phyloP scores from a whole-genome alignment of 345 rosid genomes.

The Moringa oleifera region DNA sequence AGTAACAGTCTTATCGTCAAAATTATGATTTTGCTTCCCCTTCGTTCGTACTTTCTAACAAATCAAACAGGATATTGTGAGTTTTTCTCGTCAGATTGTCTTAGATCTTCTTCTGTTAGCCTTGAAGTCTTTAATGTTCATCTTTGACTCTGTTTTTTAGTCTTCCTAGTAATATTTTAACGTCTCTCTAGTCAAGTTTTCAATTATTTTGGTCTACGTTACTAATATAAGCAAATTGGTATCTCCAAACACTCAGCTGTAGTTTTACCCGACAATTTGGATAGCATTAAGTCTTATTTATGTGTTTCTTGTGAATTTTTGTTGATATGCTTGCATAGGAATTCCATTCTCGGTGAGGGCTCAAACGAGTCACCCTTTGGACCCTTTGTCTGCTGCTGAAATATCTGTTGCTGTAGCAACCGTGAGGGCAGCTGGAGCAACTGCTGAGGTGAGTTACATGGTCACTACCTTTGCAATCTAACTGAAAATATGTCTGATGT shows the following conservation, averaged over 20 bases:
- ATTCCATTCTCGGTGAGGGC: constrained; percentile 51
- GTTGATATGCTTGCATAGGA: constrained; percentile 25
- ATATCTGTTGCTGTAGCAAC: constrained; percentile 75
- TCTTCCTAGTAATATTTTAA: background rate
- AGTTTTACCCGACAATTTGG: background rate
- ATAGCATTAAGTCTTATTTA: background rate
- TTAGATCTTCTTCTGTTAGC: background rate
- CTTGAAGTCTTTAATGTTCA: background rate
- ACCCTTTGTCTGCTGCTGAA: constrained; percentile 75
- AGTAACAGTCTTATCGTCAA: constrained; percentile 4
- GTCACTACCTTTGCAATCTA: too few relatives aligned
- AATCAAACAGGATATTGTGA: background rate
- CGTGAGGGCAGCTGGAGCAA: constrained; percentile 75
- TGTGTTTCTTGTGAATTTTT: background rate
- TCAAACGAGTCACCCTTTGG: constrained; percentile 72
- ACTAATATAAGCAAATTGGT: background rate
- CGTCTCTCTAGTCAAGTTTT: too few relatives aligned
- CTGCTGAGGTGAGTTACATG: constrained; percentile 47
- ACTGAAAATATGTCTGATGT: background rate
- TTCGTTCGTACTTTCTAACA: background rate
- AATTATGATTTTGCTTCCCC: background rate
- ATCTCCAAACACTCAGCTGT: background rate
- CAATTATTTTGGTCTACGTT: background rate
- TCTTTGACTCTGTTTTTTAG: background rate
- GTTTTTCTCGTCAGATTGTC: background rate